Evolutionary conservation across 2,329 filamentous ascomycete species (phyloP).

Genomic region (Talaromyces islandicus): DNA sequence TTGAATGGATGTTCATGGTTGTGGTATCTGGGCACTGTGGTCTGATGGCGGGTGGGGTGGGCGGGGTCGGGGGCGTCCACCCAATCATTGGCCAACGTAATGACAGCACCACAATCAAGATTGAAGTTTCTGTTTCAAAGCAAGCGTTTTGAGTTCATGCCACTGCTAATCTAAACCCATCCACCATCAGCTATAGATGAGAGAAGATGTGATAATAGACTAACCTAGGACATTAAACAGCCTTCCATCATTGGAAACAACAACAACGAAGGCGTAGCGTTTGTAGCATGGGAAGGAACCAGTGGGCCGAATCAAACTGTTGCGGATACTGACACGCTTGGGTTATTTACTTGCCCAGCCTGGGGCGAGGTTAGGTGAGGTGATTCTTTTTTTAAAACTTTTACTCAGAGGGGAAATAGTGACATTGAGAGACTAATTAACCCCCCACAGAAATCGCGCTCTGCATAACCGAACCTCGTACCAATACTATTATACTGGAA

Average conservation of each 20-base stretch:
- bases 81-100: too few species aligned
- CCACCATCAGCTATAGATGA: too few species aligned
- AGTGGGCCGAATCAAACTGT: background rate
- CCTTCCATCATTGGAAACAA: slow-evolving; percentile 13
- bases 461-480: slow-evolving; percentile 26
- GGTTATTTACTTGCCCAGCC: slow-evolving; percentile 16
- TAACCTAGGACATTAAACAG: slow-evolving; percentile 2
- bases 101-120: too few species aligned
- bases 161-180: too few species aligned
- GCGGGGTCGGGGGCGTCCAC: too few species aligned
- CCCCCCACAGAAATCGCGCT: slow-evolving; percentile 18
- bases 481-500: slow-evolving; percentile 35
- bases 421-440: background rate
- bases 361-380: slow-evolving; percentile 18
- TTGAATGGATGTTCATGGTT: too few species aligned
- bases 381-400: background rate
- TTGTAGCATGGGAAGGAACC: background rate
- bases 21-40: too few species aligned
- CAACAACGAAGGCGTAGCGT: slow-evolving; percentile 13
- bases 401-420: background rate
- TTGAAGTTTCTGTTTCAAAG: background rate
- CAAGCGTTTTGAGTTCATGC: background rate
- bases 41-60: too few species aligned
- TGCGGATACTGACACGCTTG: background rate
- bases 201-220: too few species aligned